Evolutionary conservation across 2,329 filamentous ascomycete species (phyloP).

Genomic region (Sarocladiaceae sp.): DNA sequence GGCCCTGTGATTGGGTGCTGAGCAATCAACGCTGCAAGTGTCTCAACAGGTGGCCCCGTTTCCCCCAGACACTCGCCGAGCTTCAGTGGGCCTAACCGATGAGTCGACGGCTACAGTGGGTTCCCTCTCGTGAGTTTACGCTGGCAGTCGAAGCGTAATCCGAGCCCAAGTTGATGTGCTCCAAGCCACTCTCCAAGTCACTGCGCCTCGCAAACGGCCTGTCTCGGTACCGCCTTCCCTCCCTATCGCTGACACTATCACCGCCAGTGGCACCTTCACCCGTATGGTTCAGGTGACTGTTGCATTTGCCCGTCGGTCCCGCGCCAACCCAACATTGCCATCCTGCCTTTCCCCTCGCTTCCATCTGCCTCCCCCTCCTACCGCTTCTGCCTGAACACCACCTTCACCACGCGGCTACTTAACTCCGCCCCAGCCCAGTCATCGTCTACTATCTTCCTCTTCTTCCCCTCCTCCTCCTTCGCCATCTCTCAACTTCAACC

Average conservation of each 20-base stretch:
- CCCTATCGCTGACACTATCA: neutral
- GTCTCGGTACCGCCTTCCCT: neutral
- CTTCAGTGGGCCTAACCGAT: neutral
- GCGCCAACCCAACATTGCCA: constrained; percentile 8
- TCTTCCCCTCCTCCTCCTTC: neutral
- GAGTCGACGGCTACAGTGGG: neutral
- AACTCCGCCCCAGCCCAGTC: constrained; percentile 9
- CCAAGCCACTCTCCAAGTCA: no score
- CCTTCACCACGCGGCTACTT: no score
- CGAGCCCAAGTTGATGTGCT: neutral
- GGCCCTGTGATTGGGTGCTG: constrained; percentile 4
- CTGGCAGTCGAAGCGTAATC: neutral
- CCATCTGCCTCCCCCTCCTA: constrained; percentile 11
- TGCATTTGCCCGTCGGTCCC: neutral
- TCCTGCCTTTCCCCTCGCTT: constrained; percentile 12
- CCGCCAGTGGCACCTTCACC: neutral
- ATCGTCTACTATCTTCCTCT: neutral
- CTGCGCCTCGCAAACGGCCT: neutral
- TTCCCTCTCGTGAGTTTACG: neutral
- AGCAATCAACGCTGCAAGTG: neutral
- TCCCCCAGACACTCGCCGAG: constrained; percentile 4
- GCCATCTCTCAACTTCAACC: neutral
- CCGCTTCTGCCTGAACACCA: constrained; percentile 7
- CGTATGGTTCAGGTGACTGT: neutral
- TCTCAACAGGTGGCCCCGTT: no score